Base-by-base conservation (phyloP, 2,329 filamentous ascomycete genomes). In the Didymella sp. region DNA sequence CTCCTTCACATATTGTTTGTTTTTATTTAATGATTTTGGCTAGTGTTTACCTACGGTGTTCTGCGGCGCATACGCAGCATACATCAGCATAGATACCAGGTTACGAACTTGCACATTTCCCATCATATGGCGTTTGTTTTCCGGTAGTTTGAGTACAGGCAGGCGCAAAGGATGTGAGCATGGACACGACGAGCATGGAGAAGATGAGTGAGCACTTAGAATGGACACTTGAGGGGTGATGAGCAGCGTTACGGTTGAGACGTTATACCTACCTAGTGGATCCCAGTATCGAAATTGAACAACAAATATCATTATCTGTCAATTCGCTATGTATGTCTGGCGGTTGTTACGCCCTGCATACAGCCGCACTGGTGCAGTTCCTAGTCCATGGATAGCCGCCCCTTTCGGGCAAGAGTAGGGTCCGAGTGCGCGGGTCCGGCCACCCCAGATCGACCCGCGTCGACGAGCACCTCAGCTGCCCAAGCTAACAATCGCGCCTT, bases 11-110 rank as follows among this genome's bases (percentile, higher is more conserved):
- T 51, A 49, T 9, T 48, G 27, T 53, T 42, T 60, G 31, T 48
- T 53, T 28, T 44, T 11, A 24, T 37, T 56, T 60, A 40, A 19
- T 55, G 24, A 43, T 51, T 57, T 51, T 33, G 15, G 35, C 37
- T 19, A 44, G 28, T 56, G 15, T 46, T 50, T 45, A 50, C 47
- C 22, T 37, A 57, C 28, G 49, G 50, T 58, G 49, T 53, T 54
- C 46, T 58, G 56, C 54, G 51, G 51, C 44, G 48, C 47, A 40
- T 19, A 47, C 42, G 56, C 56, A 61, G 63, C 58, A 57, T 43
- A 54, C 58, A 60, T 60, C 52, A 59, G 60, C 62, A 63, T 64
- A 64, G 61, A 66, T 66, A 66, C 63, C 63, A 64, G 57, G 51
- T 44, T 27, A 46, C 30, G 30, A 51, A 45, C 22, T 30, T 33